phyloP scores from a whole-genome alignment of 768 basidiomycete genomes.

The Pulveroboletus sp. region DNA sequence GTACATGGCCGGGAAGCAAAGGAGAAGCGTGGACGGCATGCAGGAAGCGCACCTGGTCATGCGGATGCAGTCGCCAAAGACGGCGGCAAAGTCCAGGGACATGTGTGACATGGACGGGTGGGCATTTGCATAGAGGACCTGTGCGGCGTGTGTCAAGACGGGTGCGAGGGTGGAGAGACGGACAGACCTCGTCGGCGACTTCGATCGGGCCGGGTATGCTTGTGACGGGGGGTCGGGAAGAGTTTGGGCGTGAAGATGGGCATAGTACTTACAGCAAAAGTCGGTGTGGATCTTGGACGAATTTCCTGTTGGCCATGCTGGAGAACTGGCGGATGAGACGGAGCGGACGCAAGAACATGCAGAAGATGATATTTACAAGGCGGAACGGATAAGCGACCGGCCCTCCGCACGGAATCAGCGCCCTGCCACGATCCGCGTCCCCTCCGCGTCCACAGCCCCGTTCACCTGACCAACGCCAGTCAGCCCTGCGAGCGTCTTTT shows the following conservation, averaged over 20 bases:
- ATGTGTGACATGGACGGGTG: slow-evolving; percentile 89
- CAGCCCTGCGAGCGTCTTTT: slow-evolving; percentile 79
- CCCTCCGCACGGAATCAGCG: slow-evolving; percentile 28
- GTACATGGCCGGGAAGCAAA: neutral
- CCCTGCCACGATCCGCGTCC: slow-evolving; percentile 32
- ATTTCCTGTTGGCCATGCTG: slow-evolving; percentile 20
- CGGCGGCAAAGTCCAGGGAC: slow-evolving; percentile 81
- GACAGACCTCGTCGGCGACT: slow-evolving; percentile 54
- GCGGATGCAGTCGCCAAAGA: slow-evolving; percentile 86
- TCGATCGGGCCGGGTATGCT: slow-evolving; percentile 69
- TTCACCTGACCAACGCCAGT: slow-evolving; percentile 45
- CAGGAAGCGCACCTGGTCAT: slow-evolving; percentile 59
- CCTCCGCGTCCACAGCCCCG: slow-evolving; percentile 31
- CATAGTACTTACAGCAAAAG: slow-evolving; percentile 47
- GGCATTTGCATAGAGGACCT: slow-evolving; percentile 93
- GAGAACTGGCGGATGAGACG: neutral
- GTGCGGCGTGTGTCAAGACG: neutral
- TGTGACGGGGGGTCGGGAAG: neutral
- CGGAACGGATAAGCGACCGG: neutral
- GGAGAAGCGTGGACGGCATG: neutral
- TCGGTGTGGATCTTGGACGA: slow-evolving; percentile 47
- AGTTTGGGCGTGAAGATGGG: neutral
- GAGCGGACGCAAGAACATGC: slow-evolving; percentile 3
- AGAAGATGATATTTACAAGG: neutral
- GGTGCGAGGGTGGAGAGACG: neutral